Conservation (phyloP, 306 rosid genomes). For the Vigna unguiculata region DNA sequence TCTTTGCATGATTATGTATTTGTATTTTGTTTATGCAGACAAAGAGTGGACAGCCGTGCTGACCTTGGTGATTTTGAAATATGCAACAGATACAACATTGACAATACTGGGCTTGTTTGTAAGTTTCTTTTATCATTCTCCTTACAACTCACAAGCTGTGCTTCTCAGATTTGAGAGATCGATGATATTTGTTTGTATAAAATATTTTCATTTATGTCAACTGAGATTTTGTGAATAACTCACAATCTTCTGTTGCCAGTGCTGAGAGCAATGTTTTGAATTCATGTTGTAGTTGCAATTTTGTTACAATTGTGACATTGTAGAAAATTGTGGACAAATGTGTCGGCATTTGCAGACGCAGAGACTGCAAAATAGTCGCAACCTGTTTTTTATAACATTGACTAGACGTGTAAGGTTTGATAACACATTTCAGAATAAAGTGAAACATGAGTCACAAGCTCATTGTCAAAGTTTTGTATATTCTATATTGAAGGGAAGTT, state of each 20-base stretch:
- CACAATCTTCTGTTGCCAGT: constrained; percentile 18
- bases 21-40: constrained; percentile 59
- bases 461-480: constrained; percentile 1
- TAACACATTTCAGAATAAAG: constrained; percentile 18
- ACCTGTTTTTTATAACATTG: not conserved
- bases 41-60: constrained; percentile 68
- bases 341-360: not conserved
- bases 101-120: constrained; percentile 95
- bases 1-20: not conserved
- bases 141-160: not conserved
- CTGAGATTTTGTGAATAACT: not conserved
- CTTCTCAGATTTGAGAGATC: constrained; percentile 3
- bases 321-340: not conserved
- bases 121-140: constrained; percentile 50
- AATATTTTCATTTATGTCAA: not conserved
- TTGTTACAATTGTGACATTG: not conserved
- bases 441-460: not conserved
- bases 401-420: not conserved
- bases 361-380: not conserved
- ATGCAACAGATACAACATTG: constrained; percentile 79
- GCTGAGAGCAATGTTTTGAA: not conserved
- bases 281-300: not conserved
- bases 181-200: constrained; percentile 27
- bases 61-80: constrained; percentile 79
- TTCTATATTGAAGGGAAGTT: constrained; percentile 34